These are phyloP conservation scores for Skeletonema menzelii DNA, from an alignment of 108 stramenopile genomes.

Conservation along the genomic window DNA sequence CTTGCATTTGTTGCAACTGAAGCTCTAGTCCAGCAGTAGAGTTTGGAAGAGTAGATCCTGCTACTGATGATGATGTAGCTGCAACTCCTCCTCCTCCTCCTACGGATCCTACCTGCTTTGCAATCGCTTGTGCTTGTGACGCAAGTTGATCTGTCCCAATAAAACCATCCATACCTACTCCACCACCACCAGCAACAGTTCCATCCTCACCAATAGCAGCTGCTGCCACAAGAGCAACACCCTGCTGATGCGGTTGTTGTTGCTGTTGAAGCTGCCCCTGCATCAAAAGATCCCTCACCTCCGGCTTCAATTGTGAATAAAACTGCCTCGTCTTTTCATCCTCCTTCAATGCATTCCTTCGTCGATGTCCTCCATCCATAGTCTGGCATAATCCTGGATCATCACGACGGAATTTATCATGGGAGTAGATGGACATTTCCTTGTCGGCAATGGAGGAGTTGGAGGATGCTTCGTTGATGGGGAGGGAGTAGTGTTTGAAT, in stretches of 20 bases:
- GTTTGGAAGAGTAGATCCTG: too few relatives aligned
- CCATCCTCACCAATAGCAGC: background rate
- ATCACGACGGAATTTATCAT: background rate
- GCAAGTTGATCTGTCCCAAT: background rate
- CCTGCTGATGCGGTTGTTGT: too few relatives aligned
- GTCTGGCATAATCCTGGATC: background rate
- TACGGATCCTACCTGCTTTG: background rate
- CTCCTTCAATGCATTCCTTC: background rate
- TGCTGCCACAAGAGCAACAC: too few relatives aligned
- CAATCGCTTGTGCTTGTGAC: background rate
- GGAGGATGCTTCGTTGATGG: background rate
- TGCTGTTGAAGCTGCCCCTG: background rate
- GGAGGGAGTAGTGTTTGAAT: slow-evolving; percentile 10
- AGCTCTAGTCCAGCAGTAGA: background rate
- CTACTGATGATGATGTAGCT: background rate
- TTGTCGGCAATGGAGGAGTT: background rate
- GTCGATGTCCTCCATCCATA: slow-evolving; percentile 3
- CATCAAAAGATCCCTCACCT: background rate
- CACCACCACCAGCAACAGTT: background rate
- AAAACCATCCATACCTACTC: background rate
- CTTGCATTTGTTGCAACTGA: background rate
- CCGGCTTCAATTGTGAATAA: background rate
- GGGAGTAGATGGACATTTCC: slow-evolving; percentile 4
- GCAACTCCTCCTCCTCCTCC: background rate
- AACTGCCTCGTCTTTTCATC: background rate